Evolutionary conservation across 176 grass and related monocot genomes (phyloP).

Genomic region (Paspalum vaginatum): DNA sequence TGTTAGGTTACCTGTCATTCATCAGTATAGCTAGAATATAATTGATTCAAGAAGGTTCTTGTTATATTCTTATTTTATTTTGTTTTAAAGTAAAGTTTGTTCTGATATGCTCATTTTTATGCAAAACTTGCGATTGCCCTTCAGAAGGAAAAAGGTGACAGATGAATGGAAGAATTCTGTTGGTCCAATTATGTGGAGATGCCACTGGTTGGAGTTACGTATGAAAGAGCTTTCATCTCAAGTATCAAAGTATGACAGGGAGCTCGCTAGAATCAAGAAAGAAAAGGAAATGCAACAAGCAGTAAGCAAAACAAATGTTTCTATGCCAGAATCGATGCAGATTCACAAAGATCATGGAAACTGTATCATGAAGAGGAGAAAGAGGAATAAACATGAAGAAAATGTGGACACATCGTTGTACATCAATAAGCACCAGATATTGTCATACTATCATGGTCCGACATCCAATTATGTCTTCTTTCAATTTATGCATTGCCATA

Average conservation of each 20-base stretch:
- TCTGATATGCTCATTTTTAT: slow-evolving; percentile 24
- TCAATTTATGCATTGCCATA: slow-evolving; percentile 21
- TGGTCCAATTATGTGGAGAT: slow-evolving; percentile 74
- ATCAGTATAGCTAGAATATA: slow-evolving; percentile 10
- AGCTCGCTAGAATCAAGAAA: slow-evolving; percentile 67
- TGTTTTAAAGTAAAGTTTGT: slow-evolving; percentile 8
- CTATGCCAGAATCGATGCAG: slow-evolving; percentile 53
- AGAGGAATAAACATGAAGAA: slow-evolving; percentile 78
- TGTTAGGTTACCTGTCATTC: slow-evolving; percentile 14
- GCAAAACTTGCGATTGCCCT: slow-evolving; percentile 26
- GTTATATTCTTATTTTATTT: slow-evolving; percentile 6
- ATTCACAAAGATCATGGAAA: slow-evolving; percentile 49
- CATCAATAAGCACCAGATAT: slow-evolving; percentile 64
- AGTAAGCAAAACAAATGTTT: slow-evolving; percentile 64
- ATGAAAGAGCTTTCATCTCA: slow-evolving; percentile 77
- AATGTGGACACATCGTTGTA: slow-evolving; percentile 58
- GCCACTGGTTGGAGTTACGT: slow-evolving; percentile 81
- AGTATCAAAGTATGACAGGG: slow-evolving; percentile 80
- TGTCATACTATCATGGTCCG: slow-evolving; percentile 88
- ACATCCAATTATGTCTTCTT: slow-evolving; percentile 19
- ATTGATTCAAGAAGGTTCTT: neutral
- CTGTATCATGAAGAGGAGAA: slow-evolving; percentile 76
- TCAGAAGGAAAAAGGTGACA: slow-evolving; percentile 89
- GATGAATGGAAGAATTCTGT: slow-evolving; percentile 75
- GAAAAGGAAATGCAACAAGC: slow-evolving; percentile 63